A percentile compares a stretch with the other conserved stretches of the same genome.
Conservation (phyloP, 1,284 basidiomycete genomes). For the Cystobasidium pallidum region DNA sequence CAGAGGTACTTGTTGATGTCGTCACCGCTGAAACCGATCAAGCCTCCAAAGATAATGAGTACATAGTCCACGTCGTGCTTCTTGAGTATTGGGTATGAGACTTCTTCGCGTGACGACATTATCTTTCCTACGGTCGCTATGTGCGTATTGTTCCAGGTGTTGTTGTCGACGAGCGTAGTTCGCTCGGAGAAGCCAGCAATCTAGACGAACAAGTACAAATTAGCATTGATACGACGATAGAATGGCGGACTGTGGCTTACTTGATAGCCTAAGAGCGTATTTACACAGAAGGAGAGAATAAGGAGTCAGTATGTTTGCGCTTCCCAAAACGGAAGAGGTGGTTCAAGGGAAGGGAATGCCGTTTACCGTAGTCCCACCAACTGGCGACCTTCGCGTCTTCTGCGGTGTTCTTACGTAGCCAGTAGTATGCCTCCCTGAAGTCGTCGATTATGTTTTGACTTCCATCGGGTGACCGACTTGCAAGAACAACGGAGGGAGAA, state of each 20-base stretch:
- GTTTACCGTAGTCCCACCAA: conserved; percentile 99
- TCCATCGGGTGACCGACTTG: conserved; percentile 79
- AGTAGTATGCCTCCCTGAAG: conserved; percentile 99
- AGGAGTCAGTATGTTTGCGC: too few relatives aligned
- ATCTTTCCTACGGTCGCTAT: conserved; percentile 97
- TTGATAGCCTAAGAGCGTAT: neutral
- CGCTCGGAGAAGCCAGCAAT: conserved; percentile 89
- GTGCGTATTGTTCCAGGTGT: conserved; percentile 97
- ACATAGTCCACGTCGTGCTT: conserved; percentile 99
- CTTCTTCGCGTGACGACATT: conserved; percentile 92
- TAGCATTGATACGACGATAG: too few relatives aligned
- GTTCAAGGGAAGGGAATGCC: conserved; percentile 78
- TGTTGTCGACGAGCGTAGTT: conserved; percentile 97
- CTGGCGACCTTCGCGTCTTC: conserved; percentile 93
- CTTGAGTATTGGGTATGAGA: conserved; percentile 92
- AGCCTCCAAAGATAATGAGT: conserved; percentile 94
- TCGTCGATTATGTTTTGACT: conserved; percentile 96
- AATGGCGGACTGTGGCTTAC: neutral
- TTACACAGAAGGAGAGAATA: neutral
- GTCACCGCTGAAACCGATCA: conserved; percentile 96
- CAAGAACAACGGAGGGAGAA: conserved; percentile 93
- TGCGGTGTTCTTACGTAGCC: conserved; percentile 93
- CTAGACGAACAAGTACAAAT: too few relatives aligned
- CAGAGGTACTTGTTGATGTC: conserved; percentile 98
- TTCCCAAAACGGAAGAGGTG: neutral